These are phyloP conservation scores for Rhodotorula sp. DNA, from an alignment of 1,284 basidiomycete genomes.

Conservation along the genomic window DNA sequence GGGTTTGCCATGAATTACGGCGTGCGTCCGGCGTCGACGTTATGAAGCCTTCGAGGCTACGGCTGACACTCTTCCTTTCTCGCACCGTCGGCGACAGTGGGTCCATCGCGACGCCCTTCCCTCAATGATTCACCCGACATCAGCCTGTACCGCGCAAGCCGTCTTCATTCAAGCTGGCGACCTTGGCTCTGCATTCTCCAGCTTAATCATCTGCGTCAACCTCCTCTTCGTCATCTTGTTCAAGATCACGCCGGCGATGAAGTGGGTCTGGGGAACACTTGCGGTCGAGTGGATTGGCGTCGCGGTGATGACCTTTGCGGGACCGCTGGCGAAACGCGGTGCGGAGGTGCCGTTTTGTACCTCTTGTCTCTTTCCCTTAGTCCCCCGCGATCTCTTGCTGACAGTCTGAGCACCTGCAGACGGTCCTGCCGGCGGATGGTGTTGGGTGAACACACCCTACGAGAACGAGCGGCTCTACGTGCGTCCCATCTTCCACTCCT, in stretches of 20 bases:
- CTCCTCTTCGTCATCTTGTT: conserved; percentile 53
- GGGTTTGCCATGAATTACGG: conserved; percentile 21
- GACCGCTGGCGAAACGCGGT: conserved; percentile 5
- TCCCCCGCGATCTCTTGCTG: not conserved
- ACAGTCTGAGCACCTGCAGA: not conserved
- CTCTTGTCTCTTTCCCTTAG: too few species aligned
- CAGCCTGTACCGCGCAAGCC: conserved; percentile 48
- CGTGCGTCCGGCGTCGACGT: not conserved
- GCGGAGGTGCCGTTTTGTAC: conserved; percentile 20
- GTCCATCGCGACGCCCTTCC: not conserved
- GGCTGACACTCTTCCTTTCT: too few species aligned
- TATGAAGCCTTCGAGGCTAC: too few species aligned
- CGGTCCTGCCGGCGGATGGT: conserved; percentile 24
- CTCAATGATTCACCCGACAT: not conserved
- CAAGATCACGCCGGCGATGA: not conserved
- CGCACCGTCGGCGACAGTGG: conserved; percentile 9
- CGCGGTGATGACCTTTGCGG: conserved; percentile 6
- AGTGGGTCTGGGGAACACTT: conserved; percentile 1
- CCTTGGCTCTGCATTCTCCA: conserved; percentile 64
- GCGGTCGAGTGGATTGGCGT: conserved; percentile 4
- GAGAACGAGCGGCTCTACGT: conserved; percentile 8
- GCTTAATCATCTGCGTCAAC: conserved; percentile 64
- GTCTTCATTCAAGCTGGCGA: conserved; percentile 63
- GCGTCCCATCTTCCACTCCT: not conserved
- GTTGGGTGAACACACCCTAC: conserved; percentile 19